These are phyloP conservation scores for Allium fistulosum DNA, from an alignment of 106 monocot species.

Conservation along the genomic window DNA sequence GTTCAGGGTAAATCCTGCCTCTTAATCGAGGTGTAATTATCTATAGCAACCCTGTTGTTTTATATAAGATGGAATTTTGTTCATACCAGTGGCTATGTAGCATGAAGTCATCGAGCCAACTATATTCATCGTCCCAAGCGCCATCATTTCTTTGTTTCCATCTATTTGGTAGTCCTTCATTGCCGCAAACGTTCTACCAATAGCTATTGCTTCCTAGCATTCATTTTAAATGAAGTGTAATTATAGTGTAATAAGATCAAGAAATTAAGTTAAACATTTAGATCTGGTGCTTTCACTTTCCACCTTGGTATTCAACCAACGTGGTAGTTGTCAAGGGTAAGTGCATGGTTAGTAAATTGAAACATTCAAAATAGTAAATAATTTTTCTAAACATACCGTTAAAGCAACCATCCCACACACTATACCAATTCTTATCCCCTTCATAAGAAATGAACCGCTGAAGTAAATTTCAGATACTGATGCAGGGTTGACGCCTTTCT, in stretches of 20 bases:
- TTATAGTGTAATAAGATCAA: background rate
- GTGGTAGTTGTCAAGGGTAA: no score
- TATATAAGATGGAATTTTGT: background rate
- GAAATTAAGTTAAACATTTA: no score
- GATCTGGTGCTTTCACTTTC: no score
- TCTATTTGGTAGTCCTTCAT: conserved; percentile 75
- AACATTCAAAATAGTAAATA: no score
- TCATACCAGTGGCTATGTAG: conserved; percentile 61
- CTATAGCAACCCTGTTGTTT: no score
- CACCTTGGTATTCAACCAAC: no score
- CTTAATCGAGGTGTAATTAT: no score
- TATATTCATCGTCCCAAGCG: conserved; percentile 73
- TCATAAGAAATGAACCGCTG: conserved; percentile 34
- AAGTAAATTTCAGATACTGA: conserved; percentile 56
- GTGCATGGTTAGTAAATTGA: no score
- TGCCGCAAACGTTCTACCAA: conserved; percentile 75
- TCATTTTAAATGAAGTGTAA: background rate
- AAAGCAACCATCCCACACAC: conserved; percentile 68
- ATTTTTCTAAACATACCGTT: conserved; percentile 32
- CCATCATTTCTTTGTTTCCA: conserved; percentile 89
- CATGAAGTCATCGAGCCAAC: conserved; percentile 78
- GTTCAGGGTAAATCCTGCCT: no score
- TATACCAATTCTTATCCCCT: conserved; percentile 64
- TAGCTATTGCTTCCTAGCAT: conserved; percentile 71
- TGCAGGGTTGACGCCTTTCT: conserved; percentile 74